These are phyloP conservation scores for Dendrocalamus latiflorus DNA, from an alignment of 202 grass and related monocot genomes.

Conservation along the genomic window DNA sequence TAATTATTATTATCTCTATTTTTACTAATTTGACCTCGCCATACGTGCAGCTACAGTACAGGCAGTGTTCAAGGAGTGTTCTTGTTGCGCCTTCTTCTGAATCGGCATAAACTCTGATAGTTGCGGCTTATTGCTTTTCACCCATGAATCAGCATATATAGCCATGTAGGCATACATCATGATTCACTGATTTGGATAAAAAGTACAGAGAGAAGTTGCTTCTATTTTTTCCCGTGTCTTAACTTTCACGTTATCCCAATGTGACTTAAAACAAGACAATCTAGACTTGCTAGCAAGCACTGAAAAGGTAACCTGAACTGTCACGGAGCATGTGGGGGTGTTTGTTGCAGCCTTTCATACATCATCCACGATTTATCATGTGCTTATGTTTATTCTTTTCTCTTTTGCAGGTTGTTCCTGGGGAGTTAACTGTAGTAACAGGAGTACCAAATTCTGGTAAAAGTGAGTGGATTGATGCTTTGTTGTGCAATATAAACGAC, in stretches of 20 bases:
- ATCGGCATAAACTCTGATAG: not conserved
- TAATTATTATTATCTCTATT: too few species aligned
- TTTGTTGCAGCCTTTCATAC: not conserved
- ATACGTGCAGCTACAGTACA: too few species aligned
- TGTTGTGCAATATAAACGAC: slow-evolving; percentile 85
- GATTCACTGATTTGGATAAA: not conserved
- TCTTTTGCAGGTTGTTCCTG: slow-evolving; percentile 65
- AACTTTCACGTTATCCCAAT: not conserved
- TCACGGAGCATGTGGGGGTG: not conserved
- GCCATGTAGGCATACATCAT: not conserved
- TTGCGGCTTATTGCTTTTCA: not conserved
- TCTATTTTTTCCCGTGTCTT: not conserved
- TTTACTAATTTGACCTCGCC: too few species aligned
- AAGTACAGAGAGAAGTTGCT: not conserved
- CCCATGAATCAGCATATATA: not conserved
- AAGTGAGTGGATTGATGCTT: slow-evolving; percentile 98
- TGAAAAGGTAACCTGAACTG: slow-evolving; percentile 13
- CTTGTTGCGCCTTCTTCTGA: too few species aligned
- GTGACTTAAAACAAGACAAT: not conserved
- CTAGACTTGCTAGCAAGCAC: not conserved
- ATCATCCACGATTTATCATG: slow-evolving; percentile 4
- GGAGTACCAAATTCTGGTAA: slow-evolving; percentile 98
- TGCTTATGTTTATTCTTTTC: slow-evolving; percentile 3
- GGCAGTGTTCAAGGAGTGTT: too few species aligned
- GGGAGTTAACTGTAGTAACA: slow-evolving; percentile 86